Evolutionary conservation across 257 asterid genomes (phyloP).

Genomic region (Ballota nigra): DNA sequence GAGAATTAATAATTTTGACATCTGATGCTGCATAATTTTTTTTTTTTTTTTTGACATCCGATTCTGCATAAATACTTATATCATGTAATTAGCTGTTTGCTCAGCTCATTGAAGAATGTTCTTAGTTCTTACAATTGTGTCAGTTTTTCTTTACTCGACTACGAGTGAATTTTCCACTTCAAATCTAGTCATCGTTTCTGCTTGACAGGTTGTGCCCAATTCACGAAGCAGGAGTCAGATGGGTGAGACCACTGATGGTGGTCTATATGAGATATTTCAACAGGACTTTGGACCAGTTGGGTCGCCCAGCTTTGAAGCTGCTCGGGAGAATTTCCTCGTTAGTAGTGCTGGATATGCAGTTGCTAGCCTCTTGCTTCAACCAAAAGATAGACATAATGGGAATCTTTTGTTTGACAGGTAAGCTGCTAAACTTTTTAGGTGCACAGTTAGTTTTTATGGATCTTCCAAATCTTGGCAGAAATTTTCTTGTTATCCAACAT

Average conservation of each 20-base stretch:
- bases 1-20: not conserved
- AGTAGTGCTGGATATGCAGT: conserved; percentile 99
- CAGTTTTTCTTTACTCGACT: conserved; percentile 2
- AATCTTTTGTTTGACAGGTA: conserved; percentile 96
- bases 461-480: not conserved
- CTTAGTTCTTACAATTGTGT: conserved; percentile 2
- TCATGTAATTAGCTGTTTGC: not conserved
- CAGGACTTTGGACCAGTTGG: conserved; percentile 99
- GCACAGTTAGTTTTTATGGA: not conserved
- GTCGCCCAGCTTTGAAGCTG: conserved; percentile 90
- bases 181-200: conserved; percentile 7
- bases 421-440: conserved; percentile 20
- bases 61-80: not conserved
- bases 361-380: conserved; percentile 98
- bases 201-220: conserved; percentile 87
- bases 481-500: not conserved
- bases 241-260: conserved; percentile 99
- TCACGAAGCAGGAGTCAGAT: conserved; percentile 98
- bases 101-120: conserved; percentile 1
- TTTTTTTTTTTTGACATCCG: too few relatives aligned
- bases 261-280: conserved; percentile 93
- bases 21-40: not conserved
- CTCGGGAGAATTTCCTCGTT: conserved; percentile 90
- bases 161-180: not conserved
- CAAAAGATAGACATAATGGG: conserved; percentile 98